phyloP scores from a whole-genome alignment of 2,329 filamentous ascomycete species.

The Fusarium xyrophilum region DNA sequence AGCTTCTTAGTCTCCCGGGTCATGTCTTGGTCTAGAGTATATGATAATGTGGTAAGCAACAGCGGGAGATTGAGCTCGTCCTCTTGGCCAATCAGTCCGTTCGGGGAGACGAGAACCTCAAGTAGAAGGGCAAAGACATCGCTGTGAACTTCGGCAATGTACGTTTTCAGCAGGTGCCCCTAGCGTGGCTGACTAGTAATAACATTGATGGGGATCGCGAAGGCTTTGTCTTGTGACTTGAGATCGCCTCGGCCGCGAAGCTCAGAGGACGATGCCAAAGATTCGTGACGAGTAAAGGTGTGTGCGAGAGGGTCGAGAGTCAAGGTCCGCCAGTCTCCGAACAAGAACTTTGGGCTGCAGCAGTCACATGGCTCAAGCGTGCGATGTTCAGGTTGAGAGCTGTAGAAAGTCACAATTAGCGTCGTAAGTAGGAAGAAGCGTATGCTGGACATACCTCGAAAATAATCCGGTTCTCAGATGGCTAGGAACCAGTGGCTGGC shows the following conservation, averaged over 20 bases:
- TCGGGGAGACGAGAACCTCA: constrained; percentile 15
- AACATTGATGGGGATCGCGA: background rate
- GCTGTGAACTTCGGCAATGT: constrained; percentile 8
- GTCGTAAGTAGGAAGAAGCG: accelerated
- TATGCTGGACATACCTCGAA: background rate
- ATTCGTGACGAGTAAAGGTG: background rate
- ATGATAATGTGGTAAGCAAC: constrained; percentile 22
- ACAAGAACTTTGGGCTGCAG: background rate
- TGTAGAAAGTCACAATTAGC: background rate
- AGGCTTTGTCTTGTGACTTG: background rate
- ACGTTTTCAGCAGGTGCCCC: constrained; percentile 6
- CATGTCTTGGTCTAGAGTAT: constrained; percentile 30
- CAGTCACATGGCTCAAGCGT: background rate
- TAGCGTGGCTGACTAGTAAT: constrained; percentile 7
- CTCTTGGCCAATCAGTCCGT: constrained; percentile 34
- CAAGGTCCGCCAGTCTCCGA: background rate
- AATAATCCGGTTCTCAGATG: background rate
- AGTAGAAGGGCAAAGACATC: constrained; percentile 36
- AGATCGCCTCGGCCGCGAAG: background rate
- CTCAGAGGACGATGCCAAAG: background rate
- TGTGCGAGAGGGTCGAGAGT: background rate
- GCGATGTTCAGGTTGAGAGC: background rate
- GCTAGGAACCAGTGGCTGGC: background rate
- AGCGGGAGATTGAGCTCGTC: constrained; percentile 34
- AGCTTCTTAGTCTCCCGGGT: constrained; percentile 28